Evolutionary conservation across 805 yeast genomes (phyloP).

Genomic region (Schwanniomyces polymorphus): DNA sequence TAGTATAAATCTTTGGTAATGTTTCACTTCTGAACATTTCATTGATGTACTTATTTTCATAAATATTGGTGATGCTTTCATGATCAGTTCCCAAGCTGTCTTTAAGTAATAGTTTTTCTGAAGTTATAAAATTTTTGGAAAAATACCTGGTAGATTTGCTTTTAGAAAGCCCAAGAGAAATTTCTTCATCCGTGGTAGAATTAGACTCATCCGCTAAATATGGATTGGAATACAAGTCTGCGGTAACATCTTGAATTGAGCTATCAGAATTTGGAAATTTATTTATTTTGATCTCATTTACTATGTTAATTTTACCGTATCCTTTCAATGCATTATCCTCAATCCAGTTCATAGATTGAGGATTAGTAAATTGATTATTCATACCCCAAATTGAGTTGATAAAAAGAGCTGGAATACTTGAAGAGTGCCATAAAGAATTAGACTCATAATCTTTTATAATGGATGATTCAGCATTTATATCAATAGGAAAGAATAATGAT

Average conservation of each 20-base stretch:
- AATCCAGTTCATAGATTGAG: conserved; percentile 43
- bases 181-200: not conserved
- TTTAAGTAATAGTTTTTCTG: conserved; percentile 2
- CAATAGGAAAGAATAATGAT: conserved; percentile 59
- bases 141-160: conserved; percentile 5
- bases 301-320: conserved; percentile 47
- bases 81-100: not conserved
- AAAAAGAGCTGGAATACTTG: conserved; percentile 17
- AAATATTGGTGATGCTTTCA: conserved; percentile 5
- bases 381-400: conserved; percentile 41
- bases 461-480: conserved; percentile 12
- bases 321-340: conserved; percentile 42
- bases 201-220: not conserved
- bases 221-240: conserved; percentile 6
- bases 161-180: conserved; percentile 5
- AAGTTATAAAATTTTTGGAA: conserved; percentile 9
- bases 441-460: conserved; percentile 5
- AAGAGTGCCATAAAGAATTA: conserved; percentile 20
- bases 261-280: conserved; percentile 1
- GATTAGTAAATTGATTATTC: conserved; percentile 29
- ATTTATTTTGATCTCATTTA: conserved; percentile 33
- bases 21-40: conserved; percentile 26
- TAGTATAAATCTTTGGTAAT: conserved; percentile 22
- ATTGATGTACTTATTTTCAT: conserved; percentile 11
- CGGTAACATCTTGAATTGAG: conserved; percentile 8